Percentiles rank a stretch among this genome's conserved stretches.
These are phyloP conservation scores for Capniomyces stellatus DNA, from an alignment of 371 early-diverging fungal genomes.

Conservation along the genomic window DNA sequence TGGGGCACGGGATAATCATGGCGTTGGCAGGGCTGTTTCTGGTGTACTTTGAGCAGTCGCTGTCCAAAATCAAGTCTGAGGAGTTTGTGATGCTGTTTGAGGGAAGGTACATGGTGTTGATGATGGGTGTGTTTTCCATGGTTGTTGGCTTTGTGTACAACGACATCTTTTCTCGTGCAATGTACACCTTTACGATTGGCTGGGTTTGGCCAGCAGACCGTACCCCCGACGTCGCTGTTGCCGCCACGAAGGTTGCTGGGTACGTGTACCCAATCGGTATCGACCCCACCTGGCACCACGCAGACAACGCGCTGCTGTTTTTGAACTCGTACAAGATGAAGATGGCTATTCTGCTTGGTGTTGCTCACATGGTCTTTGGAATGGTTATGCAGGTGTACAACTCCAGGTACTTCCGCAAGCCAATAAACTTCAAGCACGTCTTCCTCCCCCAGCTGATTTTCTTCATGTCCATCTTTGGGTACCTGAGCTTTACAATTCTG, in stretches of 20 bases:
- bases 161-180: constrained; percentile 82
- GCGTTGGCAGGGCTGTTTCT: constrained; percentile 57
- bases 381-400: constrained; percentile 84
- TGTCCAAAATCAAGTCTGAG: constrained; percentile 45
- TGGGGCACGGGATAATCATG: constrained; percentile 93
- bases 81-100: constrained; percentile 88
- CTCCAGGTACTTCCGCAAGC: constrained; percentile 68
- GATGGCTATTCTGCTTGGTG: constrained; percentile 94
- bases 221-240: constrained; percentile 48
- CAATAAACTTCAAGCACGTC: constrained; percentile 62
- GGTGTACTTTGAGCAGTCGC: constrained; percentile 60
- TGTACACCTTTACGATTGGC: constrained; percentile 61
- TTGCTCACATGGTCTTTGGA: constrained; percentile 96
- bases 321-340: constrained; percentile 99
- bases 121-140: constrained; percentile 94
- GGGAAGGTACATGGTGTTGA: constrained; percentile 93
- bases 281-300: constrained; percentile 82
- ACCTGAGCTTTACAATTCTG: constrained; percentile 80
- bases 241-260: constrained; percentile 19
- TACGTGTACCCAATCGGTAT: constrained; percentile 40
- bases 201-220: constrained; percentile 55
- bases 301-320: constrained; percentile 85
- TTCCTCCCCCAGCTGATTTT: constrained; percentile 93
- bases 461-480: constrained; percentile 89
- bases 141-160: constrained; percentile 97